A percentile compares a stretch with the other conserved stretches of the same genome.
These are phyloP conservation scores for Groenewaldozyma tartarivorans DNA, from an alignment of 805 yeast species.

Conservation along the genomic window DNA sequence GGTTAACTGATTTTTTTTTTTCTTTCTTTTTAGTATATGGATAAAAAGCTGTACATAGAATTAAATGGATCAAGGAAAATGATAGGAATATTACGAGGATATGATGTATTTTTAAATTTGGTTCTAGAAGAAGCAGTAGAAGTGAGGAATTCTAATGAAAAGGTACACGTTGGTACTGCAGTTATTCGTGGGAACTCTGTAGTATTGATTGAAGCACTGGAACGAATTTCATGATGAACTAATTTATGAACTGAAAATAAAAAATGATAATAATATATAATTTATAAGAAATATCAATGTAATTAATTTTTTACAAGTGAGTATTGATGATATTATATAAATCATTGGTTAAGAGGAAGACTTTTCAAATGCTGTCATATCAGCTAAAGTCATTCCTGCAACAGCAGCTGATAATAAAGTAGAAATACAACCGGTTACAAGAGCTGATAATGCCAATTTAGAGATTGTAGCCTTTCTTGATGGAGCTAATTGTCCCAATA, in stretches of 20 bases:
- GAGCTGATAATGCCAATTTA: slow-evolving; percentile 37
- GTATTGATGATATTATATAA: background rate
- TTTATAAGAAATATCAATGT: background rate
- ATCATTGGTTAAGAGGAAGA: background rate
- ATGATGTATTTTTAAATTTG: slow-evolving; percentile 66
- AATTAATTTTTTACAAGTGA: background rate
- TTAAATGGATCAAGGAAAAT: slow-evolving; percentile 72
- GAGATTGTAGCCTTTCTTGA: slow-evolving; percentile 40
- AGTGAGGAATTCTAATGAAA: slow-evolving; percentile 40
- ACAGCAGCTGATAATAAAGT: slow-evolving; percentile 49
- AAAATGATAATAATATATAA: background rate
- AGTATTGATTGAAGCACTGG: slow-evolving; percentile 52
- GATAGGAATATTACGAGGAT: slow-evolving; percentile 77
- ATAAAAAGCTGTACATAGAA: slow-evolving; percentile 62
- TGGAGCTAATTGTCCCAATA: slow-evolving; percentile 47
- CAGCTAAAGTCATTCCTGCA: slow-evolving; percentile 49
- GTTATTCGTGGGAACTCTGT: slow-evolving; percentile 75
- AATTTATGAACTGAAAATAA: too few relatives aligned
- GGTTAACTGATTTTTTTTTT: background rate
- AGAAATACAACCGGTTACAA: slow-evolving; percentile 43
- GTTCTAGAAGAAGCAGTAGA: slow-evolving; percentile 67
- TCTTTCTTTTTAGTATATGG: slow-evolving; percentile 47
- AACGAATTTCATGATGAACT: slow-evolving; percentile 12
- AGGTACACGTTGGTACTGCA: slow-evolving; percentile 52
- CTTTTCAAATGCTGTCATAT: slow-evolving; percentile 2